phyloP scores from a whole-genome alignment of 768 basidiomycete species.

The Serendipita indica region DNA sequence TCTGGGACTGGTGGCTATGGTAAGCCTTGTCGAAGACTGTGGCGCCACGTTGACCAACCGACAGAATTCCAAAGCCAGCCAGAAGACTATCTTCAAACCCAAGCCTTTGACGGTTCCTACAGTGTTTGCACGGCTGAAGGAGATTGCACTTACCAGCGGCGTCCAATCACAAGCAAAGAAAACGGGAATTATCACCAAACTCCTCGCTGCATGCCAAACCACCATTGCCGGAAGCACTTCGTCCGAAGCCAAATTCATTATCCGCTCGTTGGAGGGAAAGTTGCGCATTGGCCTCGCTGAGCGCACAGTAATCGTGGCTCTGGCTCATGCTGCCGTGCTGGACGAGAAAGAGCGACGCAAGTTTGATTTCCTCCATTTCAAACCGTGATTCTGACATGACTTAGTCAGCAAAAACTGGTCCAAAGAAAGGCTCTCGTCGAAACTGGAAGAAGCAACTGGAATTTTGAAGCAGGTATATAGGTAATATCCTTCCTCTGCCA shows the following conservation, averaged over 20 bases:
- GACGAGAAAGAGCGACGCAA: conserved; percentile 56
- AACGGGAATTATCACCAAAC: conserved; percentile 84
- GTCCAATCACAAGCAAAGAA: conserved; percentile 88
- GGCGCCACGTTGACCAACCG: not conserved
- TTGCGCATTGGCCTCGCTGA: conserved; percentile 95
- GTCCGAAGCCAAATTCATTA: conserved; percentile 86
- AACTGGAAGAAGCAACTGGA: conserved; percentile 61
- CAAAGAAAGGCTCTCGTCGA: conserved; percentile 51
- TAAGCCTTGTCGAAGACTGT: conserved; percentile 22
- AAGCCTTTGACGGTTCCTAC: conserved; percentile 77
- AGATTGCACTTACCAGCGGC: conserved; percentile 76
- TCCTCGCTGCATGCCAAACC: conserved; percentile 83
- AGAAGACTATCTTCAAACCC: conserved; percentile 88
- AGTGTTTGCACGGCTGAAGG: conserved; percentile 79
- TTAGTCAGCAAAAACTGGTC: conserved; percentile 60
- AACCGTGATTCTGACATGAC: conserved; percentile 10
- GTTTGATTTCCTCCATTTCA: conserved; percentile 9
- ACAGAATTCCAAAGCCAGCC: conserved; percentile 83
- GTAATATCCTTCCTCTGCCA: conserved; percentile 27
- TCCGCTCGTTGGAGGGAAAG: conserved; percentile 91
- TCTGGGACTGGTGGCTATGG: conserved; percentile 93
- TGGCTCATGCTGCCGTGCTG: conserved; percentile 80
- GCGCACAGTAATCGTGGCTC: conserved; percentile 83
- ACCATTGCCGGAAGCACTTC: conserved; percentile 18
- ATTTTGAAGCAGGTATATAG: conserved; percentile 87